These are phyloP conservation scores for Pestalotiopsis sp. DNA, from an alignment of 2,329 filamentous ascomycete species.

Conservation along the genomic window DNA sequence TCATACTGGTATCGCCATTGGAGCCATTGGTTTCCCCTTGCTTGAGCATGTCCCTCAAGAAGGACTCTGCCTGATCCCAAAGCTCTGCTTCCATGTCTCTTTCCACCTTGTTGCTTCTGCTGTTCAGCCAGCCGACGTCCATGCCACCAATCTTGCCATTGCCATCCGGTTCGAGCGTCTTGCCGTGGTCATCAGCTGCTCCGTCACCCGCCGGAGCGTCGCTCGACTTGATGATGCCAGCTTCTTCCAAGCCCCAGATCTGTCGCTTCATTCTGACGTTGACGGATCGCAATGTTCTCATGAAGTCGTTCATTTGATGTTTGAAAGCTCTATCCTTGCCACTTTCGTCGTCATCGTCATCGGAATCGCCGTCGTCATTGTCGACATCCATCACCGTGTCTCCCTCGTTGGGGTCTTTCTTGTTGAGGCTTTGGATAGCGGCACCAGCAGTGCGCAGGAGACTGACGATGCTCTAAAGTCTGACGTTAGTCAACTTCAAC, in stretches of 20 bases:
- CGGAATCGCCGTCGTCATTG: slow-evolving; percentile 10
- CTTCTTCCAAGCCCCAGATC: slow-evolving; percentile 81
- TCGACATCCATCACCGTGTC: slow-evolving; percentile 7
- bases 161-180: slow-evolving; percentile 55
- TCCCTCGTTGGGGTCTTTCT: slow-evolving; percentile 37
- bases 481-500: slow-evolving; percentile 44
- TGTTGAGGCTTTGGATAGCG: slow-evolving; percentile 66
- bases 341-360: slow-evolving; percentile 11
- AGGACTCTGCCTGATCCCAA: slow-evolving; percentile 48
- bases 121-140: slow-evolving; percentile 90
- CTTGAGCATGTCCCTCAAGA: slow-evolving; percentile 10
- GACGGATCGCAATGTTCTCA: slow-evolving; percentile 72
- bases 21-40: background rate
- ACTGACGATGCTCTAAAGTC: slow-evolving; percentile 33
- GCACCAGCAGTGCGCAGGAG: slow-evolving; percentile 62
- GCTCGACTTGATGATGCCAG: slow-evolving; percentile 62
- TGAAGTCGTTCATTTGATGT: slow-evolving; percentile 65
- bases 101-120: slow-evolving; percentile 78
- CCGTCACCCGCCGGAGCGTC: background rate
- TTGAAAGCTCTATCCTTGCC: slow-evolving; percentile 61
- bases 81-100: slow-evolving; percentile 83
- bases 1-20: background rate
- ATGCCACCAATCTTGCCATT: slow-evolving; percentile 61
- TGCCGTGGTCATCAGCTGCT: slow-evolving; percentile 15
- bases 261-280: slow-evolving; percentile 76